A percentile compares a stretch with the other conserved stretches of the same genome.
These are phyloP conservation scores for Amanita subjunquillea DNA, from an alignment of 768 basidiomycete species.

Conservation along the genomic window DNA sequence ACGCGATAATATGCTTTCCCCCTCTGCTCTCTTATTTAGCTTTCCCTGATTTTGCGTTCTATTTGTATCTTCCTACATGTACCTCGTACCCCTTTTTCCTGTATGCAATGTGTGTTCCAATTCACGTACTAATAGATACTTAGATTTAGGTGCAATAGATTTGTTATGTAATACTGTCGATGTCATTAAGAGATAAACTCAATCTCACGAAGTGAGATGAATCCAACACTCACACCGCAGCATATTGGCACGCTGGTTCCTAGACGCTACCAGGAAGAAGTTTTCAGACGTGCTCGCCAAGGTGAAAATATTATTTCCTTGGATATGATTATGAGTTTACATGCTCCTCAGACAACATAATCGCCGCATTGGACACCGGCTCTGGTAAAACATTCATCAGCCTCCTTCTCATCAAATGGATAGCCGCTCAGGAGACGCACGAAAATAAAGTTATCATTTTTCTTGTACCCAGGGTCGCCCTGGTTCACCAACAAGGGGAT, in stretches of 20 bases:
- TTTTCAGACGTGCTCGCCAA: conserved; percentile 49
- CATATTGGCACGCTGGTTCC: conserved; percentile 13
- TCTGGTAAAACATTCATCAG: conserved; percentile 74
- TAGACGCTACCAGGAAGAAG: conserved; percentile 62
- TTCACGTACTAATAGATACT: neutral
- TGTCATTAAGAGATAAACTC: neutral
- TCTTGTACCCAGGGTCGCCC: conserved; percentile 75
- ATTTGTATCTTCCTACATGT: neutral
- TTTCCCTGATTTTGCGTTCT: neutral
- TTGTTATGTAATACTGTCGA: neutral
- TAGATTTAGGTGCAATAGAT: neutral
- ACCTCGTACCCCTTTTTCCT: neutral
- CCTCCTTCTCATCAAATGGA: conserved; percentile 69
- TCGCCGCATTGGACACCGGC: conserved; percentile 70
- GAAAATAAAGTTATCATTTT: conserved; percentile 61
- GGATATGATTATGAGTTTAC: neutral
- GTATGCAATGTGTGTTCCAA: neutral
- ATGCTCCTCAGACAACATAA: conserved; percentile 41
- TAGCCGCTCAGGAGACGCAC: conserved; percentile 38
- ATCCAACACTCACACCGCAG: neutral
- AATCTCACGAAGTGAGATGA: neutral
- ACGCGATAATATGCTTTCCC: neutral
- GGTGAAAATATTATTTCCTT: conserved; percentile 15
- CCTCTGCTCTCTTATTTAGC: neutral
- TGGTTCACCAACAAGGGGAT: conserved; percentile 74